These are phyloP conservation scores for Monilinia laxa DNA, from an alignment of 2,329 filamentous ascomycete genomes.

Conservation along the genomic window DNA sequence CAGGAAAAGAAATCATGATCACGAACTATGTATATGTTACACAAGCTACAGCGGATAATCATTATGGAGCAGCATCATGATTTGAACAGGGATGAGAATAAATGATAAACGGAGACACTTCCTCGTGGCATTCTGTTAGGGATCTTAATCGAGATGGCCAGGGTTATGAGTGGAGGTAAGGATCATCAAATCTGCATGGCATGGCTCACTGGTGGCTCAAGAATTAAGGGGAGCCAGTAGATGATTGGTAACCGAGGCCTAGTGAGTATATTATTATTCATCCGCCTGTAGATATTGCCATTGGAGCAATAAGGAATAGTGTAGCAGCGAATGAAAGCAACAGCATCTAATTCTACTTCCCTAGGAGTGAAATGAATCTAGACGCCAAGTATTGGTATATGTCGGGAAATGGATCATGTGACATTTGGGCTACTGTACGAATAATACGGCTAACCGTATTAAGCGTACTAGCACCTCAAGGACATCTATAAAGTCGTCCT, in stretches of 20 bases:
- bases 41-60: slow-evolving; percentile 18
- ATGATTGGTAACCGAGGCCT: slow-evolving; percentile 7
- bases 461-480: too few species aligned
- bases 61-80: slow-evolving; percentile 8
- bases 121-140: slow-evolving; percentile 23
- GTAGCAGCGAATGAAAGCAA: not conserved
- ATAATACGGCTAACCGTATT: too few species aligned
- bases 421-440: too few species aligned
- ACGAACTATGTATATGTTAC: slow-evolving; percentile 1
- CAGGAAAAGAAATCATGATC: not conserved
- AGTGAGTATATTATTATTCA: not conserved
- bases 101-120: slow-evolving; percentile 10
- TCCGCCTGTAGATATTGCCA: not conserved
- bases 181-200: slow-evolving; percentile 7
- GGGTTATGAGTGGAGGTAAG: slow-evolving; percentile 12
- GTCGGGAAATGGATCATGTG: too few species aligned
- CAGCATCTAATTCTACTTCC: not conserved
- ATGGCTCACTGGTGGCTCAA: too few species aligned
- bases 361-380: not conserved
- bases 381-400: too few species aligned
- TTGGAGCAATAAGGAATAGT: not conserved
- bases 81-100: slow-evolving; percentile 18
- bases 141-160: slow-evolving; percentile 14
- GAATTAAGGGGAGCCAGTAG: slow-evolving; percentile 5
- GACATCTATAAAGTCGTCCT: too few species aligned